Conservation (phyloP, 2,329 filamentous ascomycete genomes). For the Fusarium sp. region DNA sequence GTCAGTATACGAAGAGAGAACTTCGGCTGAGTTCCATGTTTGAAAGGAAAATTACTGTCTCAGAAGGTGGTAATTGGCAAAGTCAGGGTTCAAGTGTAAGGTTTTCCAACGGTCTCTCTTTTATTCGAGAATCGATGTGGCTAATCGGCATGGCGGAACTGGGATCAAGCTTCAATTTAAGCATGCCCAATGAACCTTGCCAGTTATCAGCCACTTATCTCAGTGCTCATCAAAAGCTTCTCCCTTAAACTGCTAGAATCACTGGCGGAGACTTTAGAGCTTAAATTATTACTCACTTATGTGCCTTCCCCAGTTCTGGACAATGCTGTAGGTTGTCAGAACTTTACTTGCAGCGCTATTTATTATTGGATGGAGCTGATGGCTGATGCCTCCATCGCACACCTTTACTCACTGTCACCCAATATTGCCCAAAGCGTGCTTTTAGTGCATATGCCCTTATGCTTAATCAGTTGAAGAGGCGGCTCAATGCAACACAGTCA, state of each 20-base stretch:
- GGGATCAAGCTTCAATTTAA: neutral
- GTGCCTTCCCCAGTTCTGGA: neutral
- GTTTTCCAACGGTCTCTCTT: rapidly evolving
- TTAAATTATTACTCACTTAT: too few relatives aligned
- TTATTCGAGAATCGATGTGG: neutral
- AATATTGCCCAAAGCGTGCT: too few relatives aligned
- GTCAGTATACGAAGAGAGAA: neutral
- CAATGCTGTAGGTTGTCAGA: neutral
- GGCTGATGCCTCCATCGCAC: too few relatives aligned
- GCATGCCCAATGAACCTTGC: neutral
- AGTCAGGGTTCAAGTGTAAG: neutral
- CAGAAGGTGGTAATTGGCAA: too few relatives aligned
- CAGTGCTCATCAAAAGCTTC: neutral
- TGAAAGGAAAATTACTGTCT: neutral
- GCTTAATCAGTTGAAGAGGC: neutral
- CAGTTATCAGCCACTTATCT: too few relatives aligned
- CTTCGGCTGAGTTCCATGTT: neutral
- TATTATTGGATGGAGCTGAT: too few relatives aligned
- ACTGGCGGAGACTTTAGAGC: rapidly evolving
- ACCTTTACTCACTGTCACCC: too few relatives aligned
- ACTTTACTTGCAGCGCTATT: too few relatives aligned
- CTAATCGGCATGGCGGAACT: too few relatives aligned
- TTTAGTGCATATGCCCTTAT: too few relatives aligned
- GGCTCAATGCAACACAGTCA: neutral
- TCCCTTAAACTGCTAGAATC: neutral